Conservation (phyloP, 176 grass and related monocot species). For the Carex pumila region DNA sequence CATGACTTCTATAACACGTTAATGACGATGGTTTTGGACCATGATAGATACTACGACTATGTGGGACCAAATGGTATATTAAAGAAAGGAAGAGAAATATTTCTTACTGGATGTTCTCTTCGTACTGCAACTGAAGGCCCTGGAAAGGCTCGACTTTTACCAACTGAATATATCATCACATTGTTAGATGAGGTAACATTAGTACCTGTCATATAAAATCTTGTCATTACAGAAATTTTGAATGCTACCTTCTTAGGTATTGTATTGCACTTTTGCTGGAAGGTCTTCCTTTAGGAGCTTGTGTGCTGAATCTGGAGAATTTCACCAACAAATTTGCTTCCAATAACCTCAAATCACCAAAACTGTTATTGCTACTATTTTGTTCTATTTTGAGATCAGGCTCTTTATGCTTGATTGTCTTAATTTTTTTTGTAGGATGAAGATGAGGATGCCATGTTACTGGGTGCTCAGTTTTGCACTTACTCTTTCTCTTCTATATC, state of each 20-base stretch:
- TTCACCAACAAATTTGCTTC: neutral
- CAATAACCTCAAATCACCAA: neutral
- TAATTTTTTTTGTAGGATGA: constrained; percentile 36
- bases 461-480: constrained; percentile 82
- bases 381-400: neutral
- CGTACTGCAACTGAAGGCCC: constrained; percentile 71
- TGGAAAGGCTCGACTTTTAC: constrained; percentile 61
- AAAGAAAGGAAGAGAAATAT: constrained; percentile 87
- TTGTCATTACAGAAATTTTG: neutral
- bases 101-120: constrained; percentile 88
- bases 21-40: neutral
- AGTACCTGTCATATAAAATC: neutral
- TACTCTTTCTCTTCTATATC: constrained; percentile 81
- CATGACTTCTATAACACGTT: neutral
- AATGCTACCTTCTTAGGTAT: neutral
- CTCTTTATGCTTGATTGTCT: constrained; percentile 20
- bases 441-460: constrained; percentile 94
- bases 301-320: neutral
- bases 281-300: neutral
- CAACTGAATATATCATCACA: constrained; percentile 88
- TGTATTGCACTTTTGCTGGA: neutral
- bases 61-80: constrained; percentile 68
- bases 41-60: constrained; percentile 66
- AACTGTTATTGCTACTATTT: neutral
- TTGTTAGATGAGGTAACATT: constrained; percentile 80